phyloP scores from a whole-genome alignment of 176 grass and related monocot genomes.

The Lolium rigidum region DNA sequence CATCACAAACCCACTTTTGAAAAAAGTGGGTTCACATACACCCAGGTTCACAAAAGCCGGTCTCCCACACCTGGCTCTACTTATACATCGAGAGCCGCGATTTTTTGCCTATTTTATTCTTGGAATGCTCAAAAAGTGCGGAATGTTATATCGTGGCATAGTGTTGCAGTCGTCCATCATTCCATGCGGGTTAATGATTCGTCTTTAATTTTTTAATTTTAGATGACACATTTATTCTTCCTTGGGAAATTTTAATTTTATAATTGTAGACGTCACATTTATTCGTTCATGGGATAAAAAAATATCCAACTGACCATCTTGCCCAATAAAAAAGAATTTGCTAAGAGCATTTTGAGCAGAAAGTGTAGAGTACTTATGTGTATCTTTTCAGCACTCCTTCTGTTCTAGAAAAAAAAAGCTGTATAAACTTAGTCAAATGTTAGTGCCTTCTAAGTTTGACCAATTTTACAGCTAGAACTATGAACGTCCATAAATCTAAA shows the following conservation, averaged over 20 bases:
- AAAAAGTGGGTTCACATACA: too few species aligned
- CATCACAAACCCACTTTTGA: too few species aligned
- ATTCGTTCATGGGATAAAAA: not conserved
- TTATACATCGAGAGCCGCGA: not conserved
- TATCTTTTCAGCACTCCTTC: not conserved
- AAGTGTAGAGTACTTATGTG: not conserved
- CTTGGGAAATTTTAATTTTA: not conserved
- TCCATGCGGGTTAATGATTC: not conserved
- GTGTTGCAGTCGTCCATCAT: not conserved
- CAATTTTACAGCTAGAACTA: too few species aligned
- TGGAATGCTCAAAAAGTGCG: constrained; percentile 27
- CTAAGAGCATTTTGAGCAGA: not conserved
- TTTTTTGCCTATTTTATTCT: constrained; percentile 33
- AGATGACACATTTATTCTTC: not conserved
- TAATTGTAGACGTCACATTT: not conserved
- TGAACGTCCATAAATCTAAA: too few species aligned
- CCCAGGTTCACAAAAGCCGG: too few species aligned
- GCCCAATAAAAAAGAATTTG: not conserved
- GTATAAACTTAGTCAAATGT: too few species aligned
- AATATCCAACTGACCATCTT: not conserved
- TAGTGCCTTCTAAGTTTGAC: too few species aligned
- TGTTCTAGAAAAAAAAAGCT: too few species aligned
- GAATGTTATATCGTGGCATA: constrained; percentile 7
- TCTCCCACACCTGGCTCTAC: not conserved
- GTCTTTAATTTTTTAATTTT: not conserved